These are phyloP conservation scores for Blastobotrys apis DNA, from an alignment of 1,139 yeast species.

Conservation along the genomic window DNA sequence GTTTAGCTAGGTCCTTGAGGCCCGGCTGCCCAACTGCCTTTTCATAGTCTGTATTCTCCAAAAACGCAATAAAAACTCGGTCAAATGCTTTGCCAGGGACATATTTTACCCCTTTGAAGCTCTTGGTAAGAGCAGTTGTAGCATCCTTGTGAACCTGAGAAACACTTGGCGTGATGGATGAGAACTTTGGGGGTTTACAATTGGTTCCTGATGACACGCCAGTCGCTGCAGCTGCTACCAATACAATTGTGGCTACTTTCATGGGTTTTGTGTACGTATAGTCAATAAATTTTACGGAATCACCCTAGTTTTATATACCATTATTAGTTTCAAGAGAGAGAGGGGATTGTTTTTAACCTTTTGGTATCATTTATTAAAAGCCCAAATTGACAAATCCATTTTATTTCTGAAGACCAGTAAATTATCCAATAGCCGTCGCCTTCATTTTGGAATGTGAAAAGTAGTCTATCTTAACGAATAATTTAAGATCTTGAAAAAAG, in stretches of 20 bases:
- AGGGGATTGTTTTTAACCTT: too few relatives aligned
- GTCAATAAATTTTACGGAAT: too few relatives aligned
- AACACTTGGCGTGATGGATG: constrained; percentile 4
- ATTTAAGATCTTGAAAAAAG: too few relatives aligned
- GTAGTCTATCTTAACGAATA: too few relatives aligned
- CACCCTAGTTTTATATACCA: too few relatives aligned
- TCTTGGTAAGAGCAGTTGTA: constrained; percentile 39
- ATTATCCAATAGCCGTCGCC: too few relatives aligned
- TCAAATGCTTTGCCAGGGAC: constrained; percentile 43
- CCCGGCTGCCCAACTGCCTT: constrained; percentile 45
- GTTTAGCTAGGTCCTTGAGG: constrained; percentile 39
- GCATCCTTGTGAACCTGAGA: constrained; percentile 27
- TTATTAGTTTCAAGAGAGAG: too few relatives aligned
- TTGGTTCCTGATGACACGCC: too few relatives aligned
- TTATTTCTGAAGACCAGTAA: too few relatives aligned
- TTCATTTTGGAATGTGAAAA: too few relatives aligned
- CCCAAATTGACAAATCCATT: too few relatives aligned
- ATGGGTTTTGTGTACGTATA: neutral
- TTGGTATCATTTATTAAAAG: too few relatives aligned
- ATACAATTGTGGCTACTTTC: neutral
- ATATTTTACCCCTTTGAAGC: constrained; percentile 29
- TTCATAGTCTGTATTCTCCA: constrained; percentile 48
- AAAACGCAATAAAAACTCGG: constrained; percentile 44
- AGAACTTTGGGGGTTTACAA: constrained; percentile 6
- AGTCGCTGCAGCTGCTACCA: neutral